These are phyloP conservation scores for Pulicaria dysenterica DNA, from an alignment of 129 eudicot species.

Conservation along the genomic window DNA sequence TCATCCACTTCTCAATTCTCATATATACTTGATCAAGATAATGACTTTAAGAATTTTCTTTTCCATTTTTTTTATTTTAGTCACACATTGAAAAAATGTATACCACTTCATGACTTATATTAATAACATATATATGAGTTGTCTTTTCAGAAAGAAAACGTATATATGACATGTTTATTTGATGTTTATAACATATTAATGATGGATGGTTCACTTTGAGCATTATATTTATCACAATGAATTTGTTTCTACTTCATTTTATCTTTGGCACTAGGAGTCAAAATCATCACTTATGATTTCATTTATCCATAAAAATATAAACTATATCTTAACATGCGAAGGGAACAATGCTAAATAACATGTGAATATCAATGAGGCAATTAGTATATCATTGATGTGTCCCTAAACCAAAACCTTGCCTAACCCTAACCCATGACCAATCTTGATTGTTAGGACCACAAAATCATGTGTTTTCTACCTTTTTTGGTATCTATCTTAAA, in stretches of 20 bases:
- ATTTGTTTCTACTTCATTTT: no score
- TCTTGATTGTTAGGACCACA: background rate
- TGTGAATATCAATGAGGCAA: background rate
- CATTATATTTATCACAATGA: no score
- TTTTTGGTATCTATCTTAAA: background rate
- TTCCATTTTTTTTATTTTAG: background rate
- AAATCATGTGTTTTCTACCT: background rate
- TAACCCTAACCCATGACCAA: background rate
- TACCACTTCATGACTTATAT: no score
- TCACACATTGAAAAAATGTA: no score
- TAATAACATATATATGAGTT: no score
- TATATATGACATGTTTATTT: no score
- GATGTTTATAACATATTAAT: no score
- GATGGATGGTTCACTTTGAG: no score
- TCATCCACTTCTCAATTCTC: background rate
- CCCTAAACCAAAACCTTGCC: background rate
- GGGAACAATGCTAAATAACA: background rate
- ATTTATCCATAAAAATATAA: background rate
- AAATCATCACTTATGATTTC: no score
- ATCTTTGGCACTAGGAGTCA: no score
- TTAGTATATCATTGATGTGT: background rate
- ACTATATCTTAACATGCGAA: background rate
- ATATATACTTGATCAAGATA: background rate
- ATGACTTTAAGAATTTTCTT: constrained; percentile 2
- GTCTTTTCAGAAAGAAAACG: no score